phyloP scores from a whole-genome alignment of 176 grass and related monocot species.

The Musa itinerans region DNA sequence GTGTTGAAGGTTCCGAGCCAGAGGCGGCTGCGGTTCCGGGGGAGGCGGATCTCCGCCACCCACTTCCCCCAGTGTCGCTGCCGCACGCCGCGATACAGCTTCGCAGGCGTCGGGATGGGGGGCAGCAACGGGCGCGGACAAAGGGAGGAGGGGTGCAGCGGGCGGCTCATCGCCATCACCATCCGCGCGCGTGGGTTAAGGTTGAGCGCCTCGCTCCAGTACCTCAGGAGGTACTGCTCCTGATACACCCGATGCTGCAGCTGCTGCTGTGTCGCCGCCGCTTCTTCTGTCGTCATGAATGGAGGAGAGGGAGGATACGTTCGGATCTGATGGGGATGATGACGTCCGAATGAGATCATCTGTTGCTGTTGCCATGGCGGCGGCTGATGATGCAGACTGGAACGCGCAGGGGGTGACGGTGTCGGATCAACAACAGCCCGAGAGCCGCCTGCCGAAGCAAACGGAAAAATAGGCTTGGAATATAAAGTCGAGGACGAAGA shows the following conservation, averaged over 20 bases:
- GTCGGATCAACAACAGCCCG: constrained; percentile 18
- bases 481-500: constrained; percentile 17
- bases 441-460: constrained; percentile 37
- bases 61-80: constrained; percentile 99
- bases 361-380: constrained; percentile 29
- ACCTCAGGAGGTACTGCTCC: constrained; percentile 33
- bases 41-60: constrained; percentile 97
- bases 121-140: constrained; percentile 41
- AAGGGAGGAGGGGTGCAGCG: constrained; percentile 10
- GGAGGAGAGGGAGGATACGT: constrained; percentile 28
- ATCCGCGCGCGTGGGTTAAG: constrained; percentile 50
- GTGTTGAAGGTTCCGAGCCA: constrained; percentile 99
- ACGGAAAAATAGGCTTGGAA: constrained; percentile 53
- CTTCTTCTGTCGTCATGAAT: constrained; percentile 29
- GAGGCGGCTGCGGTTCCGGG: constrained; percentile 69
- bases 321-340: constrained; percentile 23
- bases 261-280: background rate
- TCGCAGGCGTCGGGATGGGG: constrained; percentile 26
- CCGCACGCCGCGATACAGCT: constrained; percentile 88
- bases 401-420: constrained; percentile 4
- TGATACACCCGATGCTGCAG: constrained; percentile 20
- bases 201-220: constrained; percentile 71
- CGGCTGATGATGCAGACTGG: no score
- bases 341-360: constrained; percentile 57
- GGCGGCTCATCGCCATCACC: constrained; percentile 24